phyloP scores from a whole-genome alignment of 495 filamentous ascomycete species.

The Tuber magnatum region DNA sequence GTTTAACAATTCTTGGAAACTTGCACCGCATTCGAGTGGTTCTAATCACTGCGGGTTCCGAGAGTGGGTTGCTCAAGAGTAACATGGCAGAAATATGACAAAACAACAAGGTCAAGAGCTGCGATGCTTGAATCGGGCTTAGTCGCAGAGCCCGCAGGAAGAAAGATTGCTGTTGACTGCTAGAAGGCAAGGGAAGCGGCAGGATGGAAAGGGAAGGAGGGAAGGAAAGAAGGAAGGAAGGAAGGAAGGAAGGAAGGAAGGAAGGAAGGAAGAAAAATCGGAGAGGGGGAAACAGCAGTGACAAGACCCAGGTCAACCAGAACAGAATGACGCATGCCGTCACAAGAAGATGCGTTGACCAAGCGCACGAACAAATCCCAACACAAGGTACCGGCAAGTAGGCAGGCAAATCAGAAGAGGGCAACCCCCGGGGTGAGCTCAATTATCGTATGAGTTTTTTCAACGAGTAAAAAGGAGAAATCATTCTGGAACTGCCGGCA shows the following conservation, averaged over 20 bases:
- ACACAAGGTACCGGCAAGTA: background rate
- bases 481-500: background rate
- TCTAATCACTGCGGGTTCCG: background rate
- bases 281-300: background rate
- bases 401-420: too few species aligned
- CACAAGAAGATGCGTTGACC: background rate
- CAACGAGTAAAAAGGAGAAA: background rate
- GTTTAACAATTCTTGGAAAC: background rate
- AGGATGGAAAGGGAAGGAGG: too few species aligned
- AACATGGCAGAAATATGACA: background rate
- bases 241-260: too few species aligned
- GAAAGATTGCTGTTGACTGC: too few species aligned
- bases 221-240: too few species aligned
- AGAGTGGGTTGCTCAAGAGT: background rate
- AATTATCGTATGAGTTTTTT: background rate
- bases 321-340: too few species aligned
- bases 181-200: background rate
- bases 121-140: background rate
- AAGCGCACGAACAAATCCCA: background rate
- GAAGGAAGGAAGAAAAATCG: too few species aligned
- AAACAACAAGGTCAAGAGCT: background rate
- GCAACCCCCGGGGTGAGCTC: background rate
- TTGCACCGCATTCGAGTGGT: too few species aligned
- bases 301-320: background rate
- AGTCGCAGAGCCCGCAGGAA: background rate